Evolutionary conservation across 345 rosid genomes (phyloP), one percentile per base, ranked within the genome.

Genomic region (Psidium guajava): DNA sequence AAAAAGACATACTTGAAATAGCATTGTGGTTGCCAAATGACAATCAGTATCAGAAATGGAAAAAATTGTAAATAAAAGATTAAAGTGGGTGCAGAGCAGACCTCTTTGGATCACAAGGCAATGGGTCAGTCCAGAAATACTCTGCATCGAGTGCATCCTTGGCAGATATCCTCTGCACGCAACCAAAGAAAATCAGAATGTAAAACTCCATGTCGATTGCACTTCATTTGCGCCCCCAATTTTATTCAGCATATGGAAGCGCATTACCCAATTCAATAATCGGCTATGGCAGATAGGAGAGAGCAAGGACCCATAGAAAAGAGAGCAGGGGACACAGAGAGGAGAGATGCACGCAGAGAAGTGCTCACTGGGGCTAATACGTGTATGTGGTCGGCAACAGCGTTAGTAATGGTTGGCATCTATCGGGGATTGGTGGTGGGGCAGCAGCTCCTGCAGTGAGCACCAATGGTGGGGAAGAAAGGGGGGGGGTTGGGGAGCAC

Each of bases 121-220:
- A 90, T 1, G 98, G 99, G 59, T 97, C 99, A 73, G 95, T 88
- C 99, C 99, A 97, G 91, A 97, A 95, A 90, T 97, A 97, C 91
- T 97, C 98, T 1, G 98, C 98, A 88, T 95, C 99, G 56, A 97
- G 94, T 42, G 98, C 97, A 92, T 97, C 99, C 92, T 94, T 97
- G 52, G 98, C 98, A 40, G 92, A 90, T 92, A 97, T 94, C 91
- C 99, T 94, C 99, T 97, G 89, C 84, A 87, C 36, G 61, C 55
- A 57, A 40, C 42, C 55, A 54, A 85, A 53, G 40, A 86, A n/a
- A 57, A 86, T 18, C 24, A 53, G 21, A 28, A 42, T 14, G 40
- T 52, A 52, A 49, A 32, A 44, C 58, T 4, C 32, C 75, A 15
- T 61, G 75, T 61, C 6, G 1, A 82, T n/a, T 82, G 25, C 42